phyloP scores from a whole-genome alignment of 805 yeast genomes.

The Zygotorulaspora sp. region DNA sequence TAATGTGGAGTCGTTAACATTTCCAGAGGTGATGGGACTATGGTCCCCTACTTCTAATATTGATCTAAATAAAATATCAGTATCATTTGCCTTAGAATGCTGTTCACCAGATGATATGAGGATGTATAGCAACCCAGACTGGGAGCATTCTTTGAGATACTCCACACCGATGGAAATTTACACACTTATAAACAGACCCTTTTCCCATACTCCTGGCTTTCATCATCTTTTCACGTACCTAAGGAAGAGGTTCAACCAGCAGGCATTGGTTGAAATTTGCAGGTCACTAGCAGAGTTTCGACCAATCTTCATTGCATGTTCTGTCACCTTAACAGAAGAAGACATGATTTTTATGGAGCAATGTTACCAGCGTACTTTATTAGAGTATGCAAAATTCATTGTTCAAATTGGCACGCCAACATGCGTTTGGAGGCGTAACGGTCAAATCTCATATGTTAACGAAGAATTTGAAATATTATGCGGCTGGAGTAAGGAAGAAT shows the following conservation, averaged over 20 bases:
- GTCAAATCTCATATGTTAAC: slow-evolving; percentile 93
- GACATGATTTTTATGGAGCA: slow-evolving; percentile 95
- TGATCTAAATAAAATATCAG: slow-evolving; percentile 5
- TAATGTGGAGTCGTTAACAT: slow-evolving; percentile 46
- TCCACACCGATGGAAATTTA: slow-evolving; percentile 77
- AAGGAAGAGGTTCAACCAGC: slow-evolving; percentile 61
- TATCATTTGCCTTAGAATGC: slow-evolving; percentile 29
- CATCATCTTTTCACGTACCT: slow-evolving; percentile 75
- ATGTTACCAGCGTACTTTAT: slow-evolving; percentile 85
- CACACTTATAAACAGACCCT: slow-evolving; percentile 68
- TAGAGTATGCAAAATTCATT: slow-evolving; percentile 84
- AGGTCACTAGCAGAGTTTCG: slow-evolving; percentile 85
- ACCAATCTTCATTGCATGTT: slow-evolving; percentile 90
- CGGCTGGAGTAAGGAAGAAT: slow-evolving; percentile 77
- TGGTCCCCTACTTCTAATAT: slow-evolving; percentile 12
- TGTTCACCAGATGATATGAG: slow-evolving; percentile 20
- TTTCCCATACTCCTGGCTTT: slow-evolving; percentile 86
- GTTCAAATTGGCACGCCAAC: slow-evolving; percentile 89
- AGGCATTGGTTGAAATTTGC: slow-evolving; percentile 74
- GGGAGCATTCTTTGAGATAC: slow-evolving; percentile 38
- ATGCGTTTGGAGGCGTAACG: slow-evolving; percentile 91
- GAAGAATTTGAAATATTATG: slow-evolving; percentile 86
- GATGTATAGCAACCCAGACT: slow-evolving; percentile 24
- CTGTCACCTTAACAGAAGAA: slow-evolving; percentile 80
- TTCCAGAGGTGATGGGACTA: slow-evolving; percentile 52